These are phyloP conservation scores for Clavispora phyllophila DNA, from an alignment of 805 yeast species.

Conservation along the genomic window DNA sequence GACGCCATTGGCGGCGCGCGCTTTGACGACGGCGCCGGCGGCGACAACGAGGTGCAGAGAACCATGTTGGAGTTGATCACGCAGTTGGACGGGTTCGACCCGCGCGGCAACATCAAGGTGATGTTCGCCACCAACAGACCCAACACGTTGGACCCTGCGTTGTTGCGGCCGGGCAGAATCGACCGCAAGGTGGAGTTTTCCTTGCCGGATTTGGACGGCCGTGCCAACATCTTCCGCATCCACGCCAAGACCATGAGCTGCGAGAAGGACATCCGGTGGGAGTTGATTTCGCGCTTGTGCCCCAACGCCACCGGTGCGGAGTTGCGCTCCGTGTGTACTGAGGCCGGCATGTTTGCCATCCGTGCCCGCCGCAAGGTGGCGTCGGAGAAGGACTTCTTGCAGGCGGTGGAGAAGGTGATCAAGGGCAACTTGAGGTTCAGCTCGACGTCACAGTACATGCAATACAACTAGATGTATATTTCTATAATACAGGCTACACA, in stretches of 20 bases:
- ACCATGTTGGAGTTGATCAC: constrained; percentile 98
- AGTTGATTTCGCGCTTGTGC: constrained; percentile 91
- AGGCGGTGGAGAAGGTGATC: constrained; percentile 97
- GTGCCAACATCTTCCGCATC: constrained; percentile 95
- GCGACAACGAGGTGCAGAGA: constrained; percentile 98
- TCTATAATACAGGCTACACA: neutral
- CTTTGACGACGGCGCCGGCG: constrained; percentile 99
- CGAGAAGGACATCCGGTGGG: constrained; percentile 98
- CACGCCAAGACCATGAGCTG: constrained; percentile 98
- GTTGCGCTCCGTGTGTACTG: constrained; percentile 96
- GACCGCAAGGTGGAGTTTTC: constrained; percentile 98
- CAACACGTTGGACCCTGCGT: constrained; percentile 95
- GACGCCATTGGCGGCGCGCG: constrained; percentile 99
- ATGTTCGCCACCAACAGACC: constrained; percentile 99
- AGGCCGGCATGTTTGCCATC: constrained; percentile 99
- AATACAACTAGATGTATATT: constrained; percentile 60
- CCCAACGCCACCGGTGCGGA: constrained; percentile 99
- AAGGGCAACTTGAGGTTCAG: constrained; percentile 98
- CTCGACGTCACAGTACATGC: constrained; percentile 97
- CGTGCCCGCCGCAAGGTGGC: constrained; percentile 98
- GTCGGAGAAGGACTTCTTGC: constrained; percentile 93
- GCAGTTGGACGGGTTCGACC: constrained; percentile 97
- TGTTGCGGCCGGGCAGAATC: constrained; percentile 96
- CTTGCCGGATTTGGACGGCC: constrained; percentile 93
- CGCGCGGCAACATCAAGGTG: constrained; percentile 97